phyloP scores from a whole-genome alignment of 176 grass and related monocot species.

The Raddia distichophylla region DNA sequence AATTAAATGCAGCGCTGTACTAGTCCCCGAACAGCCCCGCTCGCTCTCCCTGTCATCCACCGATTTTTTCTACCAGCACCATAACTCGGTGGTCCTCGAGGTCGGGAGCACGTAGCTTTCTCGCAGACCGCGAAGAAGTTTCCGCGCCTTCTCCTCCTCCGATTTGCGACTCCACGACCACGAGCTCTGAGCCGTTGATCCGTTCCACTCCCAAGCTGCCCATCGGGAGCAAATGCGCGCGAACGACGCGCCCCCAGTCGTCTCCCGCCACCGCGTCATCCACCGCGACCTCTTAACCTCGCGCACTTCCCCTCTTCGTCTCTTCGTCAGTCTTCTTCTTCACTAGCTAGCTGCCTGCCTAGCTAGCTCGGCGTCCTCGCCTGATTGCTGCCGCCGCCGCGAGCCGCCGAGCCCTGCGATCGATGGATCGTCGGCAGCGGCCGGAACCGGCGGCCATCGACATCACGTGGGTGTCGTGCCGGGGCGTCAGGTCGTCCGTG shows the following conservation, averaged over 20 bases:
- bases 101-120: slow-evolving; percentile 25
- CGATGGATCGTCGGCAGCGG: slow-evolving; percentile 24
- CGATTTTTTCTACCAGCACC: slow-evolving; percentile 12
- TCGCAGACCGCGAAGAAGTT: slow-evolving; percentile 11
- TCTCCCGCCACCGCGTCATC: slow-evolving; percentile 37
- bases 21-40: no score
- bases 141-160: slow-evolving; percentile 16
- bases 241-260: not conserved
- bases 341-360: not conserved
- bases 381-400: no score
- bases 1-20: not conserved
- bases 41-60: not conserved
- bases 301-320: not conserved
- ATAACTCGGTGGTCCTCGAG: not conserved
- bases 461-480: slow-evolving; percentile 61
- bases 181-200: not conserved
- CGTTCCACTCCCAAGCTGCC: not conserved
- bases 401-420: no score
- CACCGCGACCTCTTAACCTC: slow-evolving; percentile 29
- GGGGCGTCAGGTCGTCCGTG: slow-evolving; percentile 51
- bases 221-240: not conserved
- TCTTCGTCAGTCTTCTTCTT: not conserved
- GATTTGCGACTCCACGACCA: not conserved
- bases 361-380: not conserved
- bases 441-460: slow-evolving; percentile 51